Evolutionary conservation across 2,329 filamentous ascomycete genomes (phyloP), one percentile per base, ranked within the genome.

Genomic region (Penicillium nordicum): DNA sequence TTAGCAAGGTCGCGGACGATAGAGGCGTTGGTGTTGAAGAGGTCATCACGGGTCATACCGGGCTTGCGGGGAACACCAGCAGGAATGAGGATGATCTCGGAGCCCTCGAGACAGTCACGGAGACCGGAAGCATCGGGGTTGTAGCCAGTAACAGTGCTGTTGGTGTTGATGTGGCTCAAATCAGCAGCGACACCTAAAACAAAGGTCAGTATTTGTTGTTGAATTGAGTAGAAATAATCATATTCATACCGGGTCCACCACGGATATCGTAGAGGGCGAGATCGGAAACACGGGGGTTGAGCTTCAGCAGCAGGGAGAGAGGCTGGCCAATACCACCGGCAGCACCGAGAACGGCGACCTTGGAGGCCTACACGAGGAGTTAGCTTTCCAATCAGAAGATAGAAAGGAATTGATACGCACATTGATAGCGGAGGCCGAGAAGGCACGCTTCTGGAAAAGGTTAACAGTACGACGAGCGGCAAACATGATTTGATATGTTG

Each of bases 21-120:
- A 76, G 91, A 96, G 79, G 94, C 94, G 80, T 99, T 99, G 85
- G 93, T 99, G 88, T 97, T 97, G 92, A 99, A 99, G 65, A 99
- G 88, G 78, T 99, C 79, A 62, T 99, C 94, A 84, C 94, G 92
- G 81, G 90, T 96, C 94, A 99, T 99, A 81, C 94, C 94, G 77
- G 94, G 94, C 87, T 97, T 97, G 82, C 94, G 92, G 75, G 94
- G 94, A 67, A 99, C 93, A 84, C 94, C 94, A 73, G 94, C 94
- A 73, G 94, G 94, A 78, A 99, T 97, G 74, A 99, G 86, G 73
- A 99, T 90, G 70, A 99, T 87, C 80, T 97, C 92, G 72, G 92
- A 82, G 74, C 85, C 92, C 81, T 90, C 89, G 77, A 99, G 86
- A 72, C 88, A 88, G 64, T 83, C 84, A 70, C 84, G 84, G 62